A percentile compares a stretch with the other conserved stretches of the same genome.
Conservation (phyloP, 2,329 filamentous ascomycete species). For the Nigrospora oryzae region DNA sequence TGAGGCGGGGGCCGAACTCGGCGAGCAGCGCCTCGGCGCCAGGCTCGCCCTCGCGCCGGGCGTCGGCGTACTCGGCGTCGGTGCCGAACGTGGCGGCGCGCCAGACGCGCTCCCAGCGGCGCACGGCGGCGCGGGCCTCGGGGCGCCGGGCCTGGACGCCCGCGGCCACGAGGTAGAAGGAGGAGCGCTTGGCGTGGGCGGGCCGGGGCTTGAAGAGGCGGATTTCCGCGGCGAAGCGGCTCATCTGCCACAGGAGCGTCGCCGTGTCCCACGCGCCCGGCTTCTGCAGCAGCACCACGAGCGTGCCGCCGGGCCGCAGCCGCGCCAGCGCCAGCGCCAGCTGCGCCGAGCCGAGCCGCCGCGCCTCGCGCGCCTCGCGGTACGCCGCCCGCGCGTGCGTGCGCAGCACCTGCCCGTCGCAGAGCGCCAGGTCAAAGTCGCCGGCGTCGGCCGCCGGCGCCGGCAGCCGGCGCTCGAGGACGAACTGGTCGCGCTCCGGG, state of each 20-base stretch:
- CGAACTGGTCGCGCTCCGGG: constrained; percentile 19
- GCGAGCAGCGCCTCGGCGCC: constrained; percentile 12
- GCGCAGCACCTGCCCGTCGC: constrained; percentile 23
- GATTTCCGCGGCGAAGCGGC: neutral
- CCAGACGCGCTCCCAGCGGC: constrained; percentile 32
- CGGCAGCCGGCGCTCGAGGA: constrained; percentile 14
- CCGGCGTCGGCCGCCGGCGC: neutral
- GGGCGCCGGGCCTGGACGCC: constrained; percentile 23
- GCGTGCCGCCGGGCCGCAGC: constrained; percentile 34
- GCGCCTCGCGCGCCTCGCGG: constrained; percentile 9
- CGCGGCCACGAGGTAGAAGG: constrained; percentile 44
- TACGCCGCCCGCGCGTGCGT: constrained; percentile 11
- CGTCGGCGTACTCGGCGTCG: constrained; percentile 13
- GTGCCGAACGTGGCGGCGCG: constrained; percentile 26
- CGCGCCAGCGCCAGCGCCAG: constrained; percentile 26
- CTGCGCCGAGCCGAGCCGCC: constrained; percentile 11
- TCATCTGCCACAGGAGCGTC: constrained; percentile 27
- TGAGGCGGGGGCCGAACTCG: constrained; percentile 24
- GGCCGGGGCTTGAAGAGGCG: constrained; percentile 27
- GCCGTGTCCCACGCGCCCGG: constrained; percentile 30
- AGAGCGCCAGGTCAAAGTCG: constrained; percentile 33
- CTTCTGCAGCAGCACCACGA: constrained; percentile 42
- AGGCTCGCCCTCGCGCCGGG: constrained; percentile 1
- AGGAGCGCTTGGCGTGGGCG: constrained; percentile 31
- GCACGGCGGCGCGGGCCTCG: constrained; percentile 25